Evolutionary conservation across 805 yeast genomes (phyloP).

Genomic region (Zygosaccharomyces rouxii): DNA sequence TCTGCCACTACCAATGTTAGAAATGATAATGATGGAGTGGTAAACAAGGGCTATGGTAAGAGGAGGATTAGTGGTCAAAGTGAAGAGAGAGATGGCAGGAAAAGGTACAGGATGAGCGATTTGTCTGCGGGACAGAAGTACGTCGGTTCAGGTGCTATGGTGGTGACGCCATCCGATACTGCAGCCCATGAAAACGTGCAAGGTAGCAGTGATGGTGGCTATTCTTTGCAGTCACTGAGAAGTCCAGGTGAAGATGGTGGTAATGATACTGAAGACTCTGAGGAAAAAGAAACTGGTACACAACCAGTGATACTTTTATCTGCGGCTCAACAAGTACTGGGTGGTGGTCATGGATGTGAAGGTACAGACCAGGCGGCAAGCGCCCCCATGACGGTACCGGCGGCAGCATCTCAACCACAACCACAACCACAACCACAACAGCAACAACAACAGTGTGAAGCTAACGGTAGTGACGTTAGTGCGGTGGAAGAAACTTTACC

Average conservation of each 20-base stretch:
- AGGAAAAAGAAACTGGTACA: not conserved
- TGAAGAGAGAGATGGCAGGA: slow-evolving; percentile 9
- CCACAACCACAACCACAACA: too few relatives aligned
- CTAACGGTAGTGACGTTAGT: slow-evolving; percentile 3
- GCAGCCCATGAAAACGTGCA: slow-evolving; percentile 2
- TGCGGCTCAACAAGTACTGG: slow-evolving; percentile 13
- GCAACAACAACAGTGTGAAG: not conserved
- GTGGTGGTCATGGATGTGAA: slow-evolving; percentile 2
- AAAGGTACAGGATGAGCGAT: slow-evolving; percentile 7
- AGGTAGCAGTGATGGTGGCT: not conserved
- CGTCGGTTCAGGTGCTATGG: slow-evolving; percentile 3
- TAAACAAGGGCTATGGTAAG: slow-evolving; percentile 6
- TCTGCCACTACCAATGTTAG: slow-evolving; percentile 2
- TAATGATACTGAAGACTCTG: not conserved
- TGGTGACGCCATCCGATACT: slow-evolving; percentile 5
- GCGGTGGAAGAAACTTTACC: slow-evolving; percentile 27
- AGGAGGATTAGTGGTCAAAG: slow-evolving; percentile 10
- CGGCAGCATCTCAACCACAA: not conserved
- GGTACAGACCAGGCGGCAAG: not conserved
- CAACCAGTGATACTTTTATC: slow-evolving; percentile 6
- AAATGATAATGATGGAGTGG: not conserved
- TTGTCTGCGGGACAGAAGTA: slow-evolving; percentile 8
- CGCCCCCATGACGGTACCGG: not conserved
- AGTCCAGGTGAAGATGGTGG: slow-evolving; percentile 2
- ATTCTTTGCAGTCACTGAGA: not conserved